Evolutionary conservation across 108 stramenopile genomes (phyloP), one percentile per base, ranked within the genome.

Genomic region (Aurantiochytrium sp.): DNA sequence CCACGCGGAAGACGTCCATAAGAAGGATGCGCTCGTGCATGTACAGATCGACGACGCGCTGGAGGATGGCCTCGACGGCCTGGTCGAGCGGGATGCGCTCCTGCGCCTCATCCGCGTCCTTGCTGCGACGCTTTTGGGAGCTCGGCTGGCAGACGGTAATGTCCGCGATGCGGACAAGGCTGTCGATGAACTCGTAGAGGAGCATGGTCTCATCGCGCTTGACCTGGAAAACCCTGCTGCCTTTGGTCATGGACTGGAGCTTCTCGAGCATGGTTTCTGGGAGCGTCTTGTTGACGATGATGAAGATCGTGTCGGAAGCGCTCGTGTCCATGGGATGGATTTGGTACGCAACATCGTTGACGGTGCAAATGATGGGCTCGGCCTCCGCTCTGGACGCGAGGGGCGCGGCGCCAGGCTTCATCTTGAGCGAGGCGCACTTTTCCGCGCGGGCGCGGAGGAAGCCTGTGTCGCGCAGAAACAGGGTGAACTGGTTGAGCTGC

Each of bases 401-500:
- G 15, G 50, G 17, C 15, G 17, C 15, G 17, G 50, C 50, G 50
- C 15, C 1, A 17, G 50, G 1, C 50, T 17, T 17, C 15, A 15
- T 52, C 50, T 52, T 8, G 17, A 2, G 50, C 15, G 50, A 52
- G 15, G 50, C 8, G 17, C 15, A 52, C 15, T 52, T 8, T 27
- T 65, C 59, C 19, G 59, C 27, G 24, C 59, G 59, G 24, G 8
- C 32, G 19, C 59, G 59, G 12, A 65, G 59, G 24, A 65, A 65
- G 34, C 73, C 73, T 30, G 45, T 19, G 73, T 81, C 73, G 6
- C 73, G 39, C 8, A 81, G 3, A 48, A 81, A 81, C 19, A 48
- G 39, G 39, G 42, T 81, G 30, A 81, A 81, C 3, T 81, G 42
- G n/a, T 48, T 48, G 73, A 81, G 73, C 73, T 81, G 73, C 73